Evolutionary conservation across 192 early-diverging fungal species (phyloP), one percentile per base, ranked within the genome.

Genomic region (Phlyctochytrium arcticum): DNA sequence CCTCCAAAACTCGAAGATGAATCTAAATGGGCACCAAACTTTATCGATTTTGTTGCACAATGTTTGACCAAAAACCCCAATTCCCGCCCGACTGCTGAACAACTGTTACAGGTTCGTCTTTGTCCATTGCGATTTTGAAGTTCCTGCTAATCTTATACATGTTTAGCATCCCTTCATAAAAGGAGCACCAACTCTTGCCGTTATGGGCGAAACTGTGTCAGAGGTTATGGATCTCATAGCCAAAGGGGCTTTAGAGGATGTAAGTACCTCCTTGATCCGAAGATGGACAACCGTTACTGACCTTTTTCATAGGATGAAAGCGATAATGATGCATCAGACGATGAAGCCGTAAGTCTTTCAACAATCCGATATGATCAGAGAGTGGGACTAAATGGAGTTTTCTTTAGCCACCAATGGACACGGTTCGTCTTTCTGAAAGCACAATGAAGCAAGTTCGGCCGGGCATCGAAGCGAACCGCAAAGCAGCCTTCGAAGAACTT

Each of bases 41-140:
- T 87, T 54, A 61, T 67, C 31, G 65, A 76, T 33, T 87, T 87
- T 65, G 65, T 87, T 39, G 73, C 75, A 5, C 24, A 63, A 26
- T 87, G 82, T 60, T 67, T 87, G 61, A 75, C 62, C n/a, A 86
- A 86, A 54, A 78, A 86, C 55, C 82, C 83, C 19, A 69, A 61
- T 42, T 29, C 69, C 33, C 65, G 84, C 17, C 80, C 80, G 6
- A 62, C 58, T 6, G 84, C 84, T 3, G 71, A 68, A 33, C 67
- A 75, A 27, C 66, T 86, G 42, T 58, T 86, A 35, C 49, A 71
- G 48, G 76, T 78, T 30, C 50, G 33, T 6, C 31, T 0, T 30
- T 19, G 12, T 30, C 17, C 32, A 15, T 53, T 10, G n/a, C 1
- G n/a, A n/a, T 31, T 37, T 36, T 44, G n/a, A 0, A 21, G n/a